A percentile compares a stretch with the other conserved stretches of the same genome.
Evolutionary conservation across 768 basidiomycete species (phyloP).

Genomic region (Amanita exitialis): DNA sequence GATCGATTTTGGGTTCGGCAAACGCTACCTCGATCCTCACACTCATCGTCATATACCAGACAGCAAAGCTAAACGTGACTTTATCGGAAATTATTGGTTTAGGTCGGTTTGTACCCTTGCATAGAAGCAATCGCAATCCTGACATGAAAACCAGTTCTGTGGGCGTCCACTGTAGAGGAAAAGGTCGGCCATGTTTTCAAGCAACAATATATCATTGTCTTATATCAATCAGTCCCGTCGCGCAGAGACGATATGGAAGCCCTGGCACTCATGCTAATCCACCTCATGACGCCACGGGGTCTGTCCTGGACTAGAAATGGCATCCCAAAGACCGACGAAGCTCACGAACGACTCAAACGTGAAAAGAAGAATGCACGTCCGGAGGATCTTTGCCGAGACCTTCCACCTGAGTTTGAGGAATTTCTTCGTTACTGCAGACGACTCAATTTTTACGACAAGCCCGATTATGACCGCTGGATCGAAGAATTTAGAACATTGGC

Average conservation of each 20-base stretch:
- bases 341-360: constrained; percentile 53
- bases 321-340: constrained; percentile 59
- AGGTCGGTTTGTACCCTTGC: constrained; percentile 25
- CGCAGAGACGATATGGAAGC: constrained; percentile 76
- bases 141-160: constrained; percentile 35
- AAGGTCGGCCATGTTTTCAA: constrained; percentile 32
- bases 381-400: constrained; percentile 57
- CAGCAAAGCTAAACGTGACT: constrained; percentile 56
- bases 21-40: constrained; percentile 57
- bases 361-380: constrained; percentile 52
- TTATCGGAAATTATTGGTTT: constrained; percentile 83
- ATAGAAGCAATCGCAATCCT: constrained; percentile 6
- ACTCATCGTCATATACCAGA: constrained; percentile 67
- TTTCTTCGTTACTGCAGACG: constrained; percentile 64
- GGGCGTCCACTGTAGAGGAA: constrained; percentile 67
- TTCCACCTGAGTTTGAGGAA: constrained; percentile 68
- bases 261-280: constrained; percentile 68
- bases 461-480: constrained; percentile 59
- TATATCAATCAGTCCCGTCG: constrained; percentile 48
- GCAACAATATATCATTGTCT: not conserved
- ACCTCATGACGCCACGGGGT: constrained; percentile 67
- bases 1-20: constrained; percentile 85
- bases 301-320: constrained; percentile 74
- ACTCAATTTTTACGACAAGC: constrained; percentile 57
- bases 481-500: constrained; percentile 59